These are phyloP conservation scores for Gnaphalium uliginosum DNA, from an alignment of 129 eudicot species.

Conservation along the genomic window DNA sequence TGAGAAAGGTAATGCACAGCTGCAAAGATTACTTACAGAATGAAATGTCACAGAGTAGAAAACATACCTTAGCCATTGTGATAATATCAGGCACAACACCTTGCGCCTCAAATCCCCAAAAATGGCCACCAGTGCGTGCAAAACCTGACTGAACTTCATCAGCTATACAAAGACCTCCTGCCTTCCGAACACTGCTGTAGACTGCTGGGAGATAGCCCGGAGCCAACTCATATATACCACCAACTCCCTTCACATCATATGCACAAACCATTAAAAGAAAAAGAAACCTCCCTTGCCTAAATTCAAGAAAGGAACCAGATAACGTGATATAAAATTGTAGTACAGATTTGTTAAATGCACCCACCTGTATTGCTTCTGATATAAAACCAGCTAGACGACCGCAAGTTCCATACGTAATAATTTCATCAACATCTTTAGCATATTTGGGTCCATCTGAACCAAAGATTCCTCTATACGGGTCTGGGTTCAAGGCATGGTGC, in stretches of 20 bases:
- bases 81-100: constrained; percentile 82
- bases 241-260: constrained; percentile 59
- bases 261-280: background rate
- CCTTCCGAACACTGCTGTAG: constrained; percentile 53
- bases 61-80: constrained; percentile 74
- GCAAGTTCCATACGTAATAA: constrained; percentile 61
- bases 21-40: background rate
- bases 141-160: constrained; percentile 89
- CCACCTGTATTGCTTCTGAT: constrained; percentile 73
- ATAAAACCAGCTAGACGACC: constrained; percentile 74
- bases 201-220: constrained; percentile 70
- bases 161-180: constrained; percentile 86
- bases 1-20: background rate
- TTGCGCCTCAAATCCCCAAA: constrained; percentile 77
- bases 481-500: constrained; percentile 76
- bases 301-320: background rate
- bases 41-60: background rate
- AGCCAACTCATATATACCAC: constrained; percentile 77
- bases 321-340: background rate
- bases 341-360: constrained; percentile 6
- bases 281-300: background rate
- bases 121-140: constrained; percentile 74
- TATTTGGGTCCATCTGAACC: constrained; percentile 68
- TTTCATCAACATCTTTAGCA: constrained; percentile 70
- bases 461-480: constrained; percentile 68